Percentiles rank a stretch among this genome's conserved stretches.
These are phyloP conservation scores for Auriscalpium vulgare DNA, from an alignment of 768 basidiomycete genomes.

Conservation along the genomic window DNA sequence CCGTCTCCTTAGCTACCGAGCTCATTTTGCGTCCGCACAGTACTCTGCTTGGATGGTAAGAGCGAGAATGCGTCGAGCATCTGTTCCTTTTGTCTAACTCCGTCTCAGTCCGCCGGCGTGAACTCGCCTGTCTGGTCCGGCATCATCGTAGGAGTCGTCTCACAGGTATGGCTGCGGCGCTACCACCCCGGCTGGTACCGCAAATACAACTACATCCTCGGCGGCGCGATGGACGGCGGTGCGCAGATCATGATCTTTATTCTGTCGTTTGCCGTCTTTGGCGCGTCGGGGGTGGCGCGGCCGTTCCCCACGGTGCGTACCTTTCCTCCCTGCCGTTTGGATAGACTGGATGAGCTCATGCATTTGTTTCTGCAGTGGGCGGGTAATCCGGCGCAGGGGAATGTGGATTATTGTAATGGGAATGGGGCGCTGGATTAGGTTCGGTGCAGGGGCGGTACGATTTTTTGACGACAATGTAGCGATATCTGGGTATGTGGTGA, in stretches of 20 bases:
- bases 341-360: not conserved
- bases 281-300: slow-evolving; percentile 41
- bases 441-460: no score
- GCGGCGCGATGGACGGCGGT: slow-evolving; percentile 59
- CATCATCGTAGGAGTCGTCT: slow-evolving; percentile 41
- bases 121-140: slow-evolving; percentile 44
- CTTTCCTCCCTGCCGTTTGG: not conserved
- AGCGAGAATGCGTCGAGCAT: not conserved
- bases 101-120: slow-evolving; percentile 34
- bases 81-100: slow-evolving; percentile 4
- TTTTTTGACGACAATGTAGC: no score
- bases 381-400: slow-evolving; percentile 46
- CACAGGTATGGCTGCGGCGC: slow-evolving; percentile 33
- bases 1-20: no score
- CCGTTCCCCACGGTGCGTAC: slow-evolving; percentile 36
- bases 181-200: slow-evolving; percentile 45
- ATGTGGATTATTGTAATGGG: slow-evolving; percentile 54
- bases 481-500: no score
- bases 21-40: not conserved
- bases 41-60: slow-evolving; percentile 33
- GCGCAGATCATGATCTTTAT: slow-evolving; percentile 62
- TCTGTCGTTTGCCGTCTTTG: slow-evolving; percentile 57
- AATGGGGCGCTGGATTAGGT: slow-evolving; percentile 38
- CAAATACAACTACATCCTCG: slow-evolving; percentile 58
- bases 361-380: slow-evolving; percentile 31